Evolutionary conservation across 768 basidiomycete genomes (phyloP).

Genomic region (Dacryopinax primogenitus): DNA sequence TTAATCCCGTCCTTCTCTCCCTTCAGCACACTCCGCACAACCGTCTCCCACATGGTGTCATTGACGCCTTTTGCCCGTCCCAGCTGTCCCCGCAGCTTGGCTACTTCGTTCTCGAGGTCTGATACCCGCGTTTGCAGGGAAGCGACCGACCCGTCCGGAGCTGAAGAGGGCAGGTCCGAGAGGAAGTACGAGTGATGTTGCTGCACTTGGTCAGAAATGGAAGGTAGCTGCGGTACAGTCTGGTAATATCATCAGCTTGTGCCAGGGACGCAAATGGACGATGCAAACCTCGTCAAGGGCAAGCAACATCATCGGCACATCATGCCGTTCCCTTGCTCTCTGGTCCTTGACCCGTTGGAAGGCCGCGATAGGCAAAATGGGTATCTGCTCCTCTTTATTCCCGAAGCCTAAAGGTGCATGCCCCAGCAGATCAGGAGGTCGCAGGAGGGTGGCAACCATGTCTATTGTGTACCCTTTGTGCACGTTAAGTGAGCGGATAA

Average conservation of each 20-base stretch:
- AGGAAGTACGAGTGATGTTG: slow-evolving; percentile 58
- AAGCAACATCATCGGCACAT: slow-evolving; percentile 51
- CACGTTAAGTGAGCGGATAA: slow-evolving; percentile 67
- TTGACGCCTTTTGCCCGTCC: slow-evolving; percentile 82
- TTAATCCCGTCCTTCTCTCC: neutral
- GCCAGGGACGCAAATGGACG: neutral
- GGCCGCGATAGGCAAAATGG: slow-evolving; percentile 49
- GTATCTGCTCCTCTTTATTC: slow-evolving; percentile 40
- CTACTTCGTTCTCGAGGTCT: slow-evolving; percentile 63
- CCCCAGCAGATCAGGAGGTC: slow-evolving; percentile 76
- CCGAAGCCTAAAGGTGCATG: slow-evolving; percentile 46
- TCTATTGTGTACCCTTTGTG: slow-evolving; percentile 54
- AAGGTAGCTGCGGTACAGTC: slow-evolving; percentile 9
- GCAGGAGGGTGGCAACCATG: slow-evolving; percentile 62
- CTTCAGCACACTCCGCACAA: slow-evolving; percentile 49
- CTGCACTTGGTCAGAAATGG: slow-evolving; percentile 38
- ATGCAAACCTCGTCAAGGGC: slow-evolving; percentile 33
- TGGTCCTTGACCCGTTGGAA: slow-evolving; percentile 64
- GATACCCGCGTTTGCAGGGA: slow-evolving; percentile 42
- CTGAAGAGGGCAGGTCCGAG: slow-evolving; percentile 27
- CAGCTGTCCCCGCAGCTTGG: slow-evolving; percentile 51
- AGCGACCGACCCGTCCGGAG: slow-evolving; percentile 15
- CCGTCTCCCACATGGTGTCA: slow-evolving; percentile 82
- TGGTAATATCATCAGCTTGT: neutral
- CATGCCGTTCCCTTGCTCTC: slow-evolving; percentile 55